These are phyloP conservation scores for Teunomyces lycoperdinae DNA, from an alignment of 805 yeast genomes.

Conservation along the genomic window DNA sequence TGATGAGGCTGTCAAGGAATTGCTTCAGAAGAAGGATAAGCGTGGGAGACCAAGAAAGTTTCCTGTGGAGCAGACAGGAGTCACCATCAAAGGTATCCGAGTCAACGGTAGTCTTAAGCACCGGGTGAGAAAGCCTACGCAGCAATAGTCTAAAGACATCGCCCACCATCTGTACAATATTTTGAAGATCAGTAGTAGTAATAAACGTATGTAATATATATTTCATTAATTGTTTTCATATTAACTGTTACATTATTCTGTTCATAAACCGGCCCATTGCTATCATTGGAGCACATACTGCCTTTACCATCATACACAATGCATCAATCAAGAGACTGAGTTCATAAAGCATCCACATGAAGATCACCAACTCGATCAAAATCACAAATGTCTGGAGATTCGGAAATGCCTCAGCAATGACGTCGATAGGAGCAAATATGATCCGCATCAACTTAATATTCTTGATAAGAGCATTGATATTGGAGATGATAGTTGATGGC, in stretches of 20 bases:
- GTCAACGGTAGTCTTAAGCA: conserved; percentile 30
- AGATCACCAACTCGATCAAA: conserved; percentile 35
- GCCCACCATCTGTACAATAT: no score
- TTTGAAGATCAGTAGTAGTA: not conserved
- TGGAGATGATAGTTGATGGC: conserved; percentile 26
- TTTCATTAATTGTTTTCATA: not conserved
- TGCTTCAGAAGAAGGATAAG: conserved; percentile 40
- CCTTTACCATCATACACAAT: conserved; percentile 42
- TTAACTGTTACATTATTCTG: conserved; percentile 27
- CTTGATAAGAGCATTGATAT: conserved; percentile 32
- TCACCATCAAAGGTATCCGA: conserved; percentile 42
- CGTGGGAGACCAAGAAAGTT: conserved; percentile 52
- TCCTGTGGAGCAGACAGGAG: conserved; percentile 45
- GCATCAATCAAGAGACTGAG: conserved; percentile 42
- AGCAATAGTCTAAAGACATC: not conserved
- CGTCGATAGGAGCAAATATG: conserved; percentile 40
- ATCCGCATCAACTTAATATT: conserved; percentile 33
- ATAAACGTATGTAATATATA: not conserved
- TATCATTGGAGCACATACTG: conserved; percentile 46
- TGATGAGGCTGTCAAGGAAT: conserved; percentile 32
- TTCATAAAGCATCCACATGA: conserved; percentile 42
- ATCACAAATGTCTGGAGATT: conserved; percentile 37
- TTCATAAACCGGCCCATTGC: conserved; percentile 45
- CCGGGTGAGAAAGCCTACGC: conserved; percentile 5
- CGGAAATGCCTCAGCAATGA: conserved; percentile 36